These are phyloP conservation scores for Fulvia fulva DNA, from an alignment of 2,329 filamentous ascomycete species.

Conservation along the genomic window DNA sequence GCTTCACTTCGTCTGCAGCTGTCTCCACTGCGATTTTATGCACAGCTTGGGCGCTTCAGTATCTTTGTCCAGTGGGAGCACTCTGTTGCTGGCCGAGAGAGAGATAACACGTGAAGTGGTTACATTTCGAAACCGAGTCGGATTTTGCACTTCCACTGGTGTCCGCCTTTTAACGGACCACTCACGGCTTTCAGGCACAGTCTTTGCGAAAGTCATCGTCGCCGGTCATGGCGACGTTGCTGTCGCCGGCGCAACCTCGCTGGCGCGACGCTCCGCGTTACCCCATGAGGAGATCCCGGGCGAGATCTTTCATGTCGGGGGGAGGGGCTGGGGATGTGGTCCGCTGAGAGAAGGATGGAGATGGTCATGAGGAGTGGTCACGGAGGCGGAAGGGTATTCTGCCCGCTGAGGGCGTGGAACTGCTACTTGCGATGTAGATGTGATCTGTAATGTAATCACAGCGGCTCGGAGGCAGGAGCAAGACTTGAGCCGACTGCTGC, in stretches of 20 bases:
- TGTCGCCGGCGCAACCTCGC: background rate
- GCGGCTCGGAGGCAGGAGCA: background rate
- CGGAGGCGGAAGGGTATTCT: background rate
- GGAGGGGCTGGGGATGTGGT: background rate
- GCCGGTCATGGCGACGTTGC: background rate
- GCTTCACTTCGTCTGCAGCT: background rate
- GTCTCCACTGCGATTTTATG: background rate
- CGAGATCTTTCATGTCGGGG: background rate
- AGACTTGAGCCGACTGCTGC: background rate
- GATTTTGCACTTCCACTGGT: background rate
- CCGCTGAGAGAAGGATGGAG: background rate
- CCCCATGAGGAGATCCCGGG: background rate
- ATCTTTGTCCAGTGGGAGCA: background rate
- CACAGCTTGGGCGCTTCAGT: background rate
- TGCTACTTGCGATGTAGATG: background rate
- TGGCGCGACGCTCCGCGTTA: background rate
- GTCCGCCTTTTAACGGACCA: background rate
- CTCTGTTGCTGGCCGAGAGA: background rate
- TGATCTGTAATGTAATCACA: background rate
- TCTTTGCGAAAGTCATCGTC: too few species aligned
- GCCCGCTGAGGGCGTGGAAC: background rate
- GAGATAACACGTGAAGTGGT: constrained; percentile 1
- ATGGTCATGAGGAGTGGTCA: background rate
- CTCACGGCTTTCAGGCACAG: too few species aligned
- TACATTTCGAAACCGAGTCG: background rate